Percentiles rank a stretch among this genome's conserved stretches.
phyloP scores from a whole-genome alignment of 805 yeast species.

The Brettanomyces sp. region DNA sequence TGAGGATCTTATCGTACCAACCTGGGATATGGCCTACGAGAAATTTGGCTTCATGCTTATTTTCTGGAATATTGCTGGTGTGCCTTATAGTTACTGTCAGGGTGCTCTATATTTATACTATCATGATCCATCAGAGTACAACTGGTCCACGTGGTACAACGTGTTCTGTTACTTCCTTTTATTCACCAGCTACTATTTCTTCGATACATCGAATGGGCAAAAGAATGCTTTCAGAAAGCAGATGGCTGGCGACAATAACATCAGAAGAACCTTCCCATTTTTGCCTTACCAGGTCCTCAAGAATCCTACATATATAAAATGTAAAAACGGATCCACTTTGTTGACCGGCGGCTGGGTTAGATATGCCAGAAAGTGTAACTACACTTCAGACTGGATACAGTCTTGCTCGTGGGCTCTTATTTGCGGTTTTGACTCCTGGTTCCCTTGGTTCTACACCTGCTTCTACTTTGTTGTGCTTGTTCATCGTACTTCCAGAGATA shows the following conservation, averaged over 20 bases:
- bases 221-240: constrained; percentile 84
- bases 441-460: constrained; percentile 94
- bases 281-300: constrained; percentile 76
- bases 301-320: constrained; percentile 77
- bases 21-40: constrained; percentile 99
- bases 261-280: constrained; percentile 89
- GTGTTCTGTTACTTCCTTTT: constrained; percentile 45
- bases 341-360: constrained; percentile 92
- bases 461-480: constrained; percentile 81
- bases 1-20: constrained; percentile 93
- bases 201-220: constrained; percentile 92
- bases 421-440: constrained; percentile 79
- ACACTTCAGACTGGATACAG: constrained; percentile 89
- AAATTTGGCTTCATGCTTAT: constrained; percentile 98
- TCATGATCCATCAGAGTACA: constrained; percentile 79
- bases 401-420: constrained; percentile 85
- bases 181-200: constrained; percentile 74
- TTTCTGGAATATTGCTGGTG: constrained; percentile 99
- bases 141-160: constrained; percentile 59
- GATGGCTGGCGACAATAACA: constrained; percentile 66
- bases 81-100: constrained; percentile 95
- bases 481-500: constrained; percentile 87
- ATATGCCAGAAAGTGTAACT: constrained; percentile 88
- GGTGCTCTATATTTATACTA: constrained; percentile 75
- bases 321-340: constrained; percentile 76